Evolutionary conservation across 495 filamentous ascomycete species (phyloP).

Genomic region (Penicillium robsamsonii): DNA sequence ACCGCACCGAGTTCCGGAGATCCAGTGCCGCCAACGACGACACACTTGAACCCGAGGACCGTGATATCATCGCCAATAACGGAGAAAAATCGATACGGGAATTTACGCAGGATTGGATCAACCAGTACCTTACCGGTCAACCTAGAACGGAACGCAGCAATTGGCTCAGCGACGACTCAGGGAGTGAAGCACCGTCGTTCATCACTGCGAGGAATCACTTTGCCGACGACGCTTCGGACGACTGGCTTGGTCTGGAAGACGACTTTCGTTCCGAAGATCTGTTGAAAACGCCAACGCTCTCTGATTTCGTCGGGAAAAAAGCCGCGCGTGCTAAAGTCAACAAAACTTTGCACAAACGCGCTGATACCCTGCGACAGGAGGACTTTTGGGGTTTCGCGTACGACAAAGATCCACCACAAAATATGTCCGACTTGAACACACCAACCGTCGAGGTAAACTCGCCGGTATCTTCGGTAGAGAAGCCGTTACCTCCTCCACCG

Average conservation of each 20-base stretch:
- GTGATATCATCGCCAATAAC: slow-evolving; percentile 32
- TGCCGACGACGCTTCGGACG: slow-evolving; percentile 44
- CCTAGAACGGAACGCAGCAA: slow-evolving; percentile 60
- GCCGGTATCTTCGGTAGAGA: slow-evolving; percentile 37
- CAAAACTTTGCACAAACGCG: slow-evolving; percentile 51
- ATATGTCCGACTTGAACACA: slow-evolving; percentile 36
- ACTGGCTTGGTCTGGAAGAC: slow-evolving; percentile 47
- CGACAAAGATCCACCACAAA: slow-evolving; percentile 40
- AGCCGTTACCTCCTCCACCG: slow-evolving; percentile 49
- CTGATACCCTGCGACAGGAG: slow-evolving; percentile 63
- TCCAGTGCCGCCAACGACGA: slow-evolving; percentile 38
- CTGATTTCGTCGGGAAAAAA: slow-evolving; percentile 39
- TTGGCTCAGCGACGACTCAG: slow-evolving; percentile 75
- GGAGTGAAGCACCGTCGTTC: slow-evolving; percentile 49
- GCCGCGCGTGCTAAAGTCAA: slow-evolving; percentile 42
- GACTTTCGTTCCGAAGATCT: slow-evolving; percentile 40
- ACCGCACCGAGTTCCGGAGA: slow-evolving; percentile 50
- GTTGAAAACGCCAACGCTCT: slow-evolving; percentile 43
- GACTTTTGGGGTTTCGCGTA: slow-evolving; percentile 52
- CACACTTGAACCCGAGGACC: slow-evolving; percentile 21
- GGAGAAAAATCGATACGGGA: slow-evolving; percentile 51
- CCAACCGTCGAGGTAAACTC: slow-evolving; percentile 25
- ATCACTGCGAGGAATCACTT: slow-evolving; percentile 45
- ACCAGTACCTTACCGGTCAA: slow-evolving; percentile 65
- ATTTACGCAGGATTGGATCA: slow-evolving; percentile 76